Conservation (phyloP, 2,329 filamentous ascomycete genomes). For the Colletotrichum sojae region DNA sequence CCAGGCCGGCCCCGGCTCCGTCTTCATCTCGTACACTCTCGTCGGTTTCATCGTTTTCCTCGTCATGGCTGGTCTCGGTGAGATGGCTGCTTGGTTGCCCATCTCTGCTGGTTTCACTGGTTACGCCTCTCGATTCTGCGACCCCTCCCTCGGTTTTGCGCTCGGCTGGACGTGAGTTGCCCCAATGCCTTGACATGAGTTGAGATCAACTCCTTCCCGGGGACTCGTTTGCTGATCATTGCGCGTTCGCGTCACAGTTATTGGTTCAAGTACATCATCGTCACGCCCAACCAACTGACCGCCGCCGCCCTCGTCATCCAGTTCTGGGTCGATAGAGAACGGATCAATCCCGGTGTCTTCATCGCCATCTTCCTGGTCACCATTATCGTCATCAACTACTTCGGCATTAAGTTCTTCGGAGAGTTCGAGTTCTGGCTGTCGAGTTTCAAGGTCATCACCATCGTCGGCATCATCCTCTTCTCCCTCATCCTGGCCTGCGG, state of each 20-base stretch:
- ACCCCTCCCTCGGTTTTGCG: conserved; percentile 85
- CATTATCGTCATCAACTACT: conserved; percentile 78
- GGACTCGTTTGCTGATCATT: not conserved
- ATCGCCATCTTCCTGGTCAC: conserved; percentile 78
- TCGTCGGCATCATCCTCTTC: conserved; percentile 76
- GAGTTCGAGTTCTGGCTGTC: conserved; percentile 75
- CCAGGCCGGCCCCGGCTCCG: conserved; percentile 72
- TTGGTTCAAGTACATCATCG: conserved; percentile 87
- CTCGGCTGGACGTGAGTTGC: conserved; percentile 77
- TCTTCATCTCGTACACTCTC: conserved; percentile 79
- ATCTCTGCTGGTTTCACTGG: conserved; percentile 85
- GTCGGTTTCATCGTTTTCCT: conserved; percentile 82
- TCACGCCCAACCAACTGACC: conserved; percentile 87
- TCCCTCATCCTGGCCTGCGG: conserved; percentile 75
- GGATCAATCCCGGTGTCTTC: conserved; percentile 83
- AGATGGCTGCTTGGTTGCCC: conserved; percentile 89
- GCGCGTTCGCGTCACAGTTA: conserved; percentile 60
- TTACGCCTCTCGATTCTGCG: conserved; percentile 84
- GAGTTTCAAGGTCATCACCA: conserved; percentile 78
- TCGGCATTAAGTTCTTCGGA: conserved; percentile 78
- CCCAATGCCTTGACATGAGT: not conserved
- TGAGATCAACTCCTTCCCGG: too few species aligned
- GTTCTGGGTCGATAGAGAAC: conserved; percentile 78
- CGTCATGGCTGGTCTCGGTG: conserved; percentile 85
- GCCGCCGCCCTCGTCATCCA: conserved; percentile 84